Conservation (phyloP, 2,329 filamentous ascomycete species). For the Periconia digitata region DNA sequence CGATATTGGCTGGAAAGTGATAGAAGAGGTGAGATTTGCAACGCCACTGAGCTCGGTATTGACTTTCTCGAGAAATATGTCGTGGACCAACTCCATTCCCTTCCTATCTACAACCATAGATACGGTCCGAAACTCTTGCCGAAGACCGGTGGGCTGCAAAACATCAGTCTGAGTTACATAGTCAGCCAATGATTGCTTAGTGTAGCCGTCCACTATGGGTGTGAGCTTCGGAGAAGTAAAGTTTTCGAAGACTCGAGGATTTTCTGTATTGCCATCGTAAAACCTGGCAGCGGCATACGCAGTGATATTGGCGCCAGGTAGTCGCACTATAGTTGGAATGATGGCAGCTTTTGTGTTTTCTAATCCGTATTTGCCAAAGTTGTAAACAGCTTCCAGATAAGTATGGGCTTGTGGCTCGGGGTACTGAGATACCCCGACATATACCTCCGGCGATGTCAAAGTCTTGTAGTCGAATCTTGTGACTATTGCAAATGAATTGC, state of each 20-base stretch:
- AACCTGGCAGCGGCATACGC: neutral
- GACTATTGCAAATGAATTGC: constrained; percentile 22
- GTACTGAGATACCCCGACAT: neutral
- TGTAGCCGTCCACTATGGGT: neutral
- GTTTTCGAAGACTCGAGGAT: neutral
- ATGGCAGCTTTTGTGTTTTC: neutral
- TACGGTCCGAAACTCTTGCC: constrained; percentile 20
- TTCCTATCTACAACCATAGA: constrained; percentile 10
- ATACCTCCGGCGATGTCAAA: neutral
- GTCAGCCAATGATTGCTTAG: neutral
- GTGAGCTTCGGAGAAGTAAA: neutral
- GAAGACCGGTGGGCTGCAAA: constrained; percentile 7
- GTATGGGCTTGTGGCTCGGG: neutral
- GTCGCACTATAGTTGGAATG: neutral
- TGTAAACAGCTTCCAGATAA: constrained; percentile 15
- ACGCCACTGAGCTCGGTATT: neutral
- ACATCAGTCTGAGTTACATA: neutral
- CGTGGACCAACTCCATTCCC: constrained; percentile 18
- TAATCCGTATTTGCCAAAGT: constrained; percentile 13
- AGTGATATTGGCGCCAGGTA: neutral
- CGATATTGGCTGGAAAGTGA: neutral
- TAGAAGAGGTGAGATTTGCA: neutral
- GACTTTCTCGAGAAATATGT: constrained; percentile 6
- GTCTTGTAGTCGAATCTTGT: constrained; percentile 19
- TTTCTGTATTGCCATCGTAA: neutral